phyloP scores from a whole-genome alignment of 805 yeast species.

The Wickerhamiella cacticola region DNA sequence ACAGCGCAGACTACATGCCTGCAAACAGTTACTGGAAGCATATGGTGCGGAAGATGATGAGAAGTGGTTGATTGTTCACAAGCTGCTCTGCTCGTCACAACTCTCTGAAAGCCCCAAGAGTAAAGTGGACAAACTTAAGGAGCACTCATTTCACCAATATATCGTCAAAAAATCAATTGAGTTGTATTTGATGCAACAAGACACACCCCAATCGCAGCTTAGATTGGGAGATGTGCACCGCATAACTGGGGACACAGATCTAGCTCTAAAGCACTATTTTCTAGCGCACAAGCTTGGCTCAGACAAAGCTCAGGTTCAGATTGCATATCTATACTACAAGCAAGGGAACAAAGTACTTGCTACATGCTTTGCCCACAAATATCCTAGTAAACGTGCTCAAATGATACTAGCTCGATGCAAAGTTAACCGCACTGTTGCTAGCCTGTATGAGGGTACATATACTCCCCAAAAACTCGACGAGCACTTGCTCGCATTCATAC shows the following conservation, averaged over 20 bases:
- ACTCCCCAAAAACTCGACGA: too few relatives aligned
- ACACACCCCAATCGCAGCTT: neutral
- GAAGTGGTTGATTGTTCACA: neutral
- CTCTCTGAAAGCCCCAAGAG: neutral
- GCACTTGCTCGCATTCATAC: too few relatives aligned
- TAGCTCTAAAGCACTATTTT: neutral
- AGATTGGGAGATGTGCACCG: slow-evolving; percentile 2
- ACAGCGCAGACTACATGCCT: neutral
- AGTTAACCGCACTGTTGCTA: neutral
- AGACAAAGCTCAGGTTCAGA: neutral
- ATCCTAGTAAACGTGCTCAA: neutral
- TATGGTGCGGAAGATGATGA: neutral
- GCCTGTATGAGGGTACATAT: neutral
- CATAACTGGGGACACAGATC: neutral
- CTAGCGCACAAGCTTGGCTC: neutral
- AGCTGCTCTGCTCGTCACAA: neutral
- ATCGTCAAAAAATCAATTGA: neutral
- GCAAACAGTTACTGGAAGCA: neutral
- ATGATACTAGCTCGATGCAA: neutral
- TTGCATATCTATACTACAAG: neutral
- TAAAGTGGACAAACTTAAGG: neutral
- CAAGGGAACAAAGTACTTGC: neutral
- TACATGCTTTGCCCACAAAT: neutral
- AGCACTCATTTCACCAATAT: neutral
- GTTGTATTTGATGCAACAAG: neutral